Conservation (phyloP, 495 filamentous ascomycete genomes). For the Podospora bellae-mahoneyi region DNA sequence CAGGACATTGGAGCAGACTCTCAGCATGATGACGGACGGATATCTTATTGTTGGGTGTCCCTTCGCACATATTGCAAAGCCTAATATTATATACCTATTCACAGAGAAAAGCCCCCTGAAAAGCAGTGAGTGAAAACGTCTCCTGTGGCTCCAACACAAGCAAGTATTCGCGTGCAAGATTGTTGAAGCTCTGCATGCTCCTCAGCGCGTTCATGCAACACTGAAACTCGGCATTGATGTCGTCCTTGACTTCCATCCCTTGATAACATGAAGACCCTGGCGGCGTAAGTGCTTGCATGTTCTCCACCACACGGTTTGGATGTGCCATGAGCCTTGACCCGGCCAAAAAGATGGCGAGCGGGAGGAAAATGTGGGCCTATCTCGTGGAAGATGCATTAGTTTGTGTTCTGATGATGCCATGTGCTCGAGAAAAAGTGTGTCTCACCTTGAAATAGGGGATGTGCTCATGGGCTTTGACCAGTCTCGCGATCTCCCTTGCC, state of each 20-base stretch:
- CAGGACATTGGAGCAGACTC: too few species aligned
- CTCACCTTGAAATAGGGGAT: conserved; percentile 46
- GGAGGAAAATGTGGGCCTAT: conserved; percentile 32
- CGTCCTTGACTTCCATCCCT: conserved; percentile 4
- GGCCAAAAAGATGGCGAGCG: conserved; percentile 23
- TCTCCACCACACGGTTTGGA: conserved; percentile 1
- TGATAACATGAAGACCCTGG: conserved; percentile 3
- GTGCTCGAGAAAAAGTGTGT: background rate
- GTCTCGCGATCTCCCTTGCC: conserved; percentile 39
- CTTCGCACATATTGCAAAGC: background rate
- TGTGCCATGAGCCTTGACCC: conserved; percentile 19
- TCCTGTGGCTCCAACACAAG: conserved; percentile 22
- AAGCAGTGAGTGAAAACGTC: conserved; percentile 11
- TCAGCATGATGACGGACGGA: background rate
- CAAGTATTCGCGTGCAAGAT: conserved; percentile 29
- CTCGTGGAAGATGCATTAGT: conserved; percentile 13
- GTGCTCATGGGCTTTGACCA: conserved; percentile 42
- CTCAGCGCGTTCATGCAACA: conserved; percentile 27
- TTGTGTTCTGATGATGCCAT: conserved; percentile 5
- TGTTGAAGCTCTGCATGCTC: conserved; percentile 33
- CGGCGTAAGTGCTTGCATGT: conserved; percentile 6
- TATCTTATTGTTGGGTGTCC: background rate
- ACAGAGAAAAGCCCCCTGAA: background rate
- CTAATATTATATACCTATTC: background rate
- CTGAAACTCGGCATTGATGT: conserved; percentile 15